These are phyloP conservation scores for Aspergillus conjunctus DNA, from an alignment of 495 filamentous ascomycete species.

Conservation along the genomic window DNA sequence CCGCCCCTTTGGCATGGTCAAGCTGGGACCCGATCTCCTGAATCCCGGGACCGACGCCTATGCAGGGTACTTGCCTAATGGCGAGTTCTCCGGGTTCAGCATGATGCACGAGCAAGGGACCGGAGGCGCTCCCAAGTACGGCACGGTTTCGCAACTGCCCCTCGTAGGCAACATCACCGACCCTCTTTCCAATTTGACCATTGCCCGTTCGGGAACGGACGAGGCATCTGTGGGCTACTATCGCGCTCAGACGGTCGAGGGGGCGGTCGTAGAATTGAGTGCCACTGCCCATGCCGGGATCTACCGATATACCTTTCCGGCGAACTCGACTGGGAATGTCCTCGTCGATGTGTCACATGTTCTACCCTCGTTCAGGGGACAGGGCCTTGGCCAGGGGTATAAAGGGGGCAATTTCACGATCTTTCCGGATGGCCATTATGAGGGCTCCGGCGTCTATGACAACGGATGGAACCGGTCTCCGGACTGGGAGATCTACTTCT, in stretches of 20 bases:
- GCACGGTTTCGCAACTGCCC: constrained; percentile 67
- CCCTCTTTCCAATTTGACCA: constrained; percentile 60
- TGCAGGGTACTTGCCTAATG: constrained; percentile 61
- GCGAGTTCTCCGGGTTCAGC: constrained; percentile 68
- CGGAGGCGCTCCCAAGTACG: constrained; percentile 75
- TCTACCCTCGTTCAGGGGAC: constrained; percentile 60
- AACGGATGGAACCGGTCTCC: constrained; percentile 63
- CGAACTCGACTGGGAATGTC: constrained; percentile 43
- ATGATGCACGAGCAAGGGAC: constrained; percentile 77
- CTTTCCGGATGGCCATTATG: constrained; percentile 56
- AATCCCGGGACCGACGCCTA: constrained; percentile 59
- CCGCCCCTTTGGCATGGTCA: constrained; percentile 69
- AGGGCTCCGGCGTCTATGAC: constrained; percentile 65
- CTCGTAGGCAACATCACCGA: constrained; percentile 54
- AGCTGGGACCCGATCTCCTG: constrained; percentile 64
- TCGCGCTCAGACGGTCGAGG: constrained; percentile 54
- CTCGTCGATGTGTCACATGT: constrained; percentile 74
- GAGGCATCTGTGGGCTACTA: constrained; percentile 64
- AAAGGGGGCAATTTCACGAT: constrained; percentile 62
- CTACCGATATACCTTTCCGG: constrained; percentile 63
- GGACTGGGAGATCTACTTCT: constrained; percentile 69
- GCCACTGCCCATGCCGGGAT: constrained; percentile 65
- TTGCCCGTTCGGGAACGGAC: constrained; percentile 53
- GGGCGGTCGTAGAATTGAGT: constrained; percentile 60
- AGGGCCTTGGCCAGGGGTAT: constrained; percentile 66